Percentiles rank a stretch among this genome's conserved stretches.
phyloP scores from a whole-genome alignment of 2,329 filamentous ascomycete genomes.

The Alternaria atra region DNA sequence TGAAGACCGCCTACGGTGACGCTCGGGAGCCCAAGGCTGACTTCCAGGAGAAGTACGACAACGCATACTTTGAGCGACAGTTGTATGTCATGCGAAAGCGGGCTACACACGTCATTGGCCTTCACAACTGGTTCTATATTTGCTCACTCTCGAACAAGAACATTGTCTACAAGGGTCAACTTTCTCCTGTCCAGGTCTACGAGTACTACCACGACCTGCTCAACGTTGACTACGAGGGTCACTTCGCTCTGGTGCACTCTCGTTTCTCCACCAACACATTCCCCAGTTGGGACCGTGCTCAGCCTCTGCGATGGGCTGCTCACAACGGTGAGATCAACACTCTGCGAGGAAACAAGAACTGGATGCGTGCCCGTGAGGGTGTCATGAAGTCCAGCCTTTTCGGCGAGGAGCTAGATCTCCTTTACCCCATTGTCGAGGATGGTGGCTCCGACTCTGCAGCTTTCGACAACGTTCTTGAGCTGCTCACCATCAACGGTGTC shows the following conservation, averaged over 20 bases:
- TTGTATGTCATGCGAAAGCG: conserved; percentile 95
- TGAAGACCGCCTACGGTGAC: conserved; percentile 83
- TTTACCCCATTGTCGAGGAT: conserved; percentile 96
- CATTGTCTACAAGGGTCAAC: conserved; percentile 98
- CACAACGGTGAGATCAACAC: conserved; percentile 99
- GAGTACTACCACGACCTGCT: conserved; percentile 98
- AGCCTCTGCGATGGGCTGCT: conserved; percentile 94
- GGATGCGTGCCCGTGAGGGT: conserved; percentile 97
- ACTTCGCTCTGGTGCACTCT: conserved; percentile 96
- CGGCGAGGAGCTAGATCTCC: conserved; percentile 85
- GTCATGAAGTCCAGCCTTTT: conserved; percentile 93
- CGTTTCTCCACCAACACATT: conserved; percentile 99
- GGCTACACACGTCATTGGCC: conserved; percentile 89
- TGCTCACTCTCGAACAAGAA: conserved; percentile 98
- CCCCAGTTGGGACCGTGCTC: conserved; percentile 96
- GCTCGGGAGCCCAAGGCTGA: conserved; percentile 80
- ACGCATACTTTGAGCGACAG: conserved; percentile 87
- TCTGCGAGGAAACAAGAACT: conserved; percentile 97
- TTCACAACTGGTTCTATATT: conserved; percentile 99
- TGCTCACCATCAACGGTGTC: conserved; percentile 94
- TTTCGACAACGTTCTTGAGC: conserved; percentile 95
- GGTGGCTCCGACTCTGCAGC: conserved; percentile 96
- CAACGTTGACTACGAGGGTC: conserved; percentile 95
- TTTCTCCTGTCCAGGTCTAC: conserved; percentile 94
- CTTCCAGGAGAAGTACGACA: conserved; percentile 83